Base-by-base conservation (phyloP, 106 monocot species). In the Ottelia alismoides region DNA sequence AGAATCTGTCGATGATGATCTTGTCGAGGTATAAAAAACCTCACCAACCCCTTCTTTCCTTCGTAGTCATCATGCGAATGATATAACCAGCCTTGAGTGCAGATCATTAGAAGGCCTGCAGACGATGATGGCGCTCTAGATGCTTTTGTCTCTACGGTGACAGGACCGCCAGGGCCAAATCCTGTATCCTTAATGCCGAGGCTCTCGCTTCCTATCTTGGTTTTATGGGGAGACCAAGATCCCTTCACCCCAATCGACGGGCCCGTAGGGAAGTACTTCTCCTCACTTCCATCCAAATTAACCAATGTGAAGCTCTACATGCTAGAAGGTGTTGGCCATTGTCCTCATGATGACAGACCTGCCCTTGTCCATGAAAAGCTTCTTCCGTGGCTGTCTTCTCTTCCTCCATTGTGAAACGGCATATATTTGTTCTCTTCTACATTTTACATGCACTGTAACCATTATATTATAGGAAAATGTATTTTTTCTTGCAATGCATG, bases 281-380 rank as follows among this genome's bases (percentile, higher is more conserved):
- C 82, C 23, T 75, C 88, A 3, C 76, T 96, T 2, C 85, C 96
- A 47, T 63, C 74, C 26, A 62, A 69, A 31, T 54, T 74, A 6
- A 31, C 88, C 31, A 96, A 96, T 63, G 69, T 96, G 16, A 60
- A 45, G 20, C 74, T 96, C 23, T 20, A 74, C 63, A 61, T 85
- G 17, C 72, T 96, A 12, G 69, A 76, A 49, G 85, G 89, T 40
- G 88, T 89, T 27, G 96, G 96, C 11, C 96, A 96, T 35, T 96
- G 96, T 49, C 96, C 88, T 14, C 96, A 96, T 68, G 96, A 96
- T 61, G 88, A 96, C 47, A 80, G 73, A 53, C 87, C 93, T 25
- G 87, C 79, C 1, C 58, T 83, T 47, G 92, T 92, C 44, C 87
- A 87, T 70, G 80, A 75, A 48, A 86, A 77, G 65, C 61, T 92